These are phyloP conservation scores for Coelastrella sp. DNA, from an alignment of 139 green algal genomes.

Conservation along the genomic window DNA sequence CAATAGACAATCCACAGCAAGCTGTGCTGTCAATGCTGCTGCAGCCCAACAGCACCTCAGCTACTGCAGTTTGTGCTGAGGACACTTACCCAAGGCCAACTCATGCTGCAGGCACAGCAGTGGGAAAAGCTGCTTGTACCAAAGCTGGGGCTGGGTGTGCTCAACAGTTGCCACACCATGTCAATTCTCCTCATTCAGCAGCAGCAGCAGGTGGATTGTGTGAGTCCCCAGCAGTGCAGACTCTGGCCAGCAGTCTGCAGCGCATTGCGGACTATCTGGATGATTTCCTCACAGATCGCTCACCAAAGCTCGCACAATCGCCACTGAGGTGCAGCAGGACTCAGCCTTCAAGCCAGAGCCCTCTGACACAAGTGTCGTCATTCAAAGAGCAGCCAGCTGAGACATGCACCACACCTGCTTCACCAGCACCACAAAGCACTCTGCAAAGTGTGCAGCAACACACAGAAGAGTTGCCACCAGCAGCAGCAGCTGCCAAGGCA, in stretches of 20 bases:
- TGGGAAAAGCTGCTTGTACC: not conserved
- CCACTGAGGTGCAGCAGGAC: not conserved
- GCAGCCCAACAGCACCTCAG: no score
- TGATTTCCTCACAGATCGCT: not conserved
- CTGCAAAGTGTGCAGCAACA: not conserved
- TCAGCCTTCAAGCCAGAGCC: not conserved
- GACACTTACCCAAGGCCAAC: no score
- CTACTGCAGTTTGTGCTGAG: no score
- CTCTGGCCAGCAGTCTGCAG: slow-evolving; percentile 29
- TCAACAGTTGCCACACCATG: slow-evolving; percentile 1
- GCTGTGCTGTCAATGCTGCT: no score
- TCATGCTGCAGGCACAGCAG: not conserved
- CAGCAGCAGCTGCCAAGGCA: slow-evolving; percentile 20
- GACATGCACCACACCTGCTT: not conserved
- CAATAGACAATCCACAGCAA: no score
- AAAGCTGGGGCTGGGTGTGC: not conserved
- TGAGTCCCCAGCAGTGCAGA: not conserved
- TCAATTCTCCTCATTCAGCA: not conserved
- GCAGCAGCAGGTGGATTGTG: not conserved
- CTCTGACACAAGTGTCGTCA: not conserved
- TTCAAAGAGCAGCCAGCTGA: not conserved
- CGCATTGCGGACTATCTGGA: slow-evolving; percentile 38
- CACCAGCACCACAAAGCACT: not conserved
- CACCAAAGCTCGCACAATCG: not conserved
- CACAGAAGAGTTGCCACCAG: not conserved